Percentiles rank a stretch among this genome's conserved stretches.
phyloP scores from a whole-genome alignment of 768 basidiomycete species.

The Pisolithus orientalis region DNA sequence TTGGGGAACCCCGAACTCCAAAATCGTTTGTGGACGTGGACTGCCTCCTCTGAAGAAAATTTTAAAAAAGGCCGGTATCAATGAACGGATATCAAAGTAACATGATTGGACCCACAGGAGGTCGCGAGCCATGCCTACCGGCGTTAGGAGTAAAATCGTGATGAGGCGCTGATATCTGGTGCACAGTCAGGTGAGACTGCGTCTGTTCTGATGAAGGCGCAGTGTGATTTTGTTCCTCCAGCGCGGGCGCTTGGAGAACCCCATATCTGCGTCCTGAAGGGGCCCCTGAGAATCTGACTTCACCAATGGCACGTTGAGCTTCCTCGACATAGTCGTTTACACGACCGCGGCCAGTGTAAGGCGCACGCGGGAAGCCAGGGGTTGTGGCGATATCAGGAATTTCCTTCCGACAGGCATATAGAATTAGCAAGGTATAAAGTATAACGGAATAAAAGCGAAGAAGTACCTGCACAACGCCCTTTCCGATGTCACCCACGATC shows the following conservation, averaged over 20 bases:
- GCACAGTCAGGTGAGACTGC: slow-evolving; percentile 2
- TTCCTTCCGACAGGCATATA: slow-evolving; percentile 40
- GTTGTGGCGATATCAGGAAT: slow-evolving; percentile 76
- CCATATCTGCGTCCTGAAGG: slow-evolving; percentile 19
- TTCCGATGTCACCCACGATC: slow-evolving; percentile 47
- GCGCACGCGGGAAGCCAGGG: slow-evolving; percentile 68
- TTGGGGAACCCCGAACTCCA: slow-evolving; percentile 10
- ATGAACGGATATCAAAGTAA: slow-evolving; percentile 11
- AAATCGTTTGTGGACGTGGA: slow-evolving; percentile 22
- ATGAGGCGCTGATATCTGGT: slow-evolving; percentile 28
- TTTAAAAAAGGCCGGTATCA: slow-evolving; percentile 11
- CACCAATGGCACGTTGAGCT: slow-evolving; percentile 48
- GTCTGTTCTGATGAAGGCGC: slow-evolving; percentile 1
- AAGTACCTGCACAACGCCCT: slow-evolving; percentile 36
- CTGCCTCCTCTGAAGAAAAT: slow-evolving; percentile 11
- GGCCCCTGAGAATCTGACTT: slow-evolving; percentile 43
- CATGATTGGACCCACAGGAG: slow-evolving; percentile 11
- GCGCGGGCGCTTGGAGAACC: background rate
- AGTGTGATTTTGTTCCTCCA: slow-evolving; percentile 6
- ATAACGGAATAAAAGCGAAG: background rate
- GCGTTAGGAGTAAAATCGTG: slow-evolving; percentile 22
- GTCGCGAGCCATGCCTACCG: slow-evolving; percentile 6
- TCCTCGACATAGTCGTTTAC: slow-evolving; percentile 59
- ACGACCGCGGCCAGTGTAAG: slow-evolving; percentile 63
- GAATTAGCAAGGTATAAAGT: background rate